phyloP scores from a whole-genome alignment of 1,284 basidiomycete genomes.

The Laetiporus sulphureus region DNA sequence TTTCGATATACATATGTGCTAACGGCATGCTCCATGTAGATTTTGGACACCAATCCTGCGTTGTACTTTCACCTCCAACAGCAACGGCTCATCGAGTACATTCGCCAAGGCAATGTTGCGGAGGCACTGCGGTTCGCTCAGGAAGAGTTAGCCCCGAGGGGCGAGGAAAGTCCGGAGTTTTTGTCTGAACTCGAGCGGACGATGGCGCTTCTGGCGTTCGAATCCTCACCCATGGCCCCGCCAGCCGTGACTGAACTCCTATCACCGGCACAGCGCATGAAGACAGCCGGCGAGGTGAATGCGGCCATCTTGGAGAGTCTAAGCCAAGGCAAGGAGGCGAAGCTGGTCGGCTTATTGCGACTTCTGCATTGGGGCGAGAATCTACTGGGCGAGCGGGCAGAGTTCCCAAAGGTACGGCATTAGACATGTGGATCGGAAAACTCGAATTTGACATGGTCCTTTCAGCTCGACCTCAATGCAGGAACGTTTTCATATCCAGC shows the following conservation, averaged over 20 bases:
- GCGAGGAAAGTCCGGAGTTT: constrained; percentile 93
- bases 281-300: constrained; percentile 92
- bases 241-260: constrained; percentile 71
- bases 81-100: constrained; percentile 91
- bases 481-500: constrained; percentile 20
- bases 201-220: constrained; percentile 94
- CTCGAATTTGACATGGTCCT: not conserved
- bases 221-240: constrained; percentile 58
- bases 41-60: constrained; percentile 87
- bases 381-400: constrained; percentile 67
- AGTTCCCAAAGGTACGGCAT: constrained; percentile 60
- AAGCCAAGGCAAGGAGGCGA: constrained; percentile 89
- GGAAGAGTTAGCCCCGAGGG: constrained; percentile 88
- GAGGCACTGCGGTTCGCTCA: constrained; percentile 91
- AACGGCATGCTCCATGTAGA: constrained; percentile 46
- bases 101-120: constrained; percentile 73
- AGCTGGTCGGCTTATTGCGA: constrained; percentile 81
- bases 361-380: constrained; percentile 87
- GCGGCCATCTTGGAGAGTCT: constrained; percentile 90
- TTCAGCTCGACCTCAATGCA: constrained; percentile 23
- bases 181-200: constrained; percentile 88
- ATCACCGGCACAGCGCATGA: constrained; percentile 81
- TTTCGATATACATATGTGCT: constrained; percentile 13
- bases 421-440: not conserved
- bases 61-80: constrained; percentile 93